Evolutionary conservation across 441 rosid genomes (phyloP).

Genomic region (Pelargonium cotyledonis): DNA sequence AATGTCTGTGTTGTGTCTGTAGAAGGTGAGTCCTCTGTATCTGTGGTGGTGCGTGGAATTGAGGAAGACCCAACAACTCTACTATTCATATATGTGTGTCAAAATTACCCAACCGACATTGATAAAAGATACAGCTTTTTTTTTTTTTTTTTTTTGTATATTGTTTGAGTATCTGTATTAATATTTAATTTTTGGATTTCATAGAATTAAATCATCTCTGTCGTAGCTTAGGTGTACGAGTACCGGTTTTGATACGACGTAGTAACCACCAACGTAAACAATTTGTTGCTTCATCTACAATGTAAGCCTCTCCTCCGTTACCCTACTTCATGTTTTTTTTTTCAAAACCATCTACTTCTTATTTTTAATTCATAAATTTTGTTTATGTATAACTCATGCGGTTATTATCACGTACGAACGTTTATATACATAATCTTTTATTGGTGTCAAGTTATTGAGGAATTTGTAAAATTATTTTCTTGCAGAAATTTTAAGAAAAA

Average conservation of each 20-base stretch:
- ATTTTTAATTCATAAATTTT: too few relatives aligned
- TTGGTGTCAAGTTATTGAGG: too few relatives aligned
- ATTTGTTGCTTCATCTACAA: background rate
- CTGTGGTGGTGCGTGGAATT: constrained; percentile 4
- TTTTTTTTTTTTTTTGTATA: too few relatives aligned
- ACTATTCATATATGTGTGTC: background rate
- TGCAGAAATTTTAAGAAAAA: too few relatives aligned
- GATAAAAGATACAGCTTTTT: background rate
- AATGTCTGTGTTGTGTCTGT: background rate
- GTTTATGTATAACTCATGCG: too few relatives aligned
- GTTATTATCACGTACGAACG: too few relatives aligned
- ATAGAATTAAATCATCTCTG: background rate
- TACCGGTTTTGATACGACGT: constrained; percentile 7
- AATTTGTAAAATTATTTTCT: too few relatives aligned
- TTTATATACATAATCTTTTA: too few relatives aligned
- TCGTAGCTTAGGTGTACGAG: constrained; percentile 3
- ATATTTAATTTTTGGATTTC: background rate
- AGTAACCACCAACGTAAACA: background rate
- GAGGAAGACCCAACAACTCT: constrained; percentile 4
- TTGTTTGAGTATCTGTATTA: background rate
- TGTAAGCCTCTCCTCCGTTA: background rate
- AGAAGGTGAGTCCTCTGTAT: constrained; percentile 2
- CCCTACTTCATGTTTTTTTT: too few relatives aligned
- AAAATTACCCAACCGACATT: constrained; percentile 4
- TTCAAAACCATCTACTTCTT: too few relatives aligned